Base-by-base conservation (phyloP, 225 moss, liverwort and hornwort genomes). In the Climacium dendroides region DNA sequence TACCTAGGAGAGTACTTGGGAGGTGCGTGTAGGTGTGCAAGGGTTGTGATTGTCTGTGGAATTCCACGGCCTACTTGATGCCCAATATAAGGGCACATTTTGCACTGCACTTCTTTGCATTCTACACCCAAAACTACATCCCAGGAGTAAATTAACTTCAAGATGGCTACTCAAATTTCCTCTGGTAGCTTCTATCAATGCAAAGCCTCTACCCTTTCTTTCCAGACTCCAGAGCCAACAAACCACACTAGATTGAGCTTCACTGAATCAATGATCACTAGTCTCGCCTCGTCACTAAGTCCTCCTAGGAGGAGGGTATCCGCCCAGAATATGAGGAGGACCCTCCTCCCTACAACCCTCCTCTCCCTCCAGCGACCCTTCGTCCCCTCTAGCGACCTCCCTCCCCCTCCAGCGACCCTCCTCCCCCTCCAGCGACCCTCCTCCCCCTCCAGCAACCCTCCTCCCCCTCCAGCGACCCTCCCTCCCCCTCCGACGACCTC, bases 131-230 rank as follows among this genome's bases (percentile, higher is more conserved):
- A 26, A 71, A 45, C 0, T 28, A 6, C 16, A 29, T 18, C 17
- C 3, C 8, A 0, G 0, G 1, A 17, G 3, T 3, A 10, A 17
- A 45, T 16, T 45, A 9, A 1, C 9, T 0, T 6, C 16, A 6
- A 3, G 2, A 71, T 5, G 15, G 43, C 45, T 45, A 41, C 71
- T 43, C 43, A 71, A 43, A 70, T 26, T 26, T 43, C 15, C 6
- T 66, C 6, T 2, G 11, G 12, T 12, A 66, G n/a, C 37, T 43
- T 71, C 43, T 28, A 28, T 26, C 28, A 73, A 47, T 72, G 29
- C 29, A 47, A 69, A 69, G 39, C 14, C 41, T 69, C 69, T 8
- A 14, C 17, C 9, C 4, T 29, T 28, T 29, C 29, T 6, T 4
- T 30, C 19, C 4, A 73, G 19, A 73, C 47, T 73, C 53, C 15